Conservation (phyloP, 2,329 filamentous ascomycete genomes). For the Pyrenophora graminea region DNA sequence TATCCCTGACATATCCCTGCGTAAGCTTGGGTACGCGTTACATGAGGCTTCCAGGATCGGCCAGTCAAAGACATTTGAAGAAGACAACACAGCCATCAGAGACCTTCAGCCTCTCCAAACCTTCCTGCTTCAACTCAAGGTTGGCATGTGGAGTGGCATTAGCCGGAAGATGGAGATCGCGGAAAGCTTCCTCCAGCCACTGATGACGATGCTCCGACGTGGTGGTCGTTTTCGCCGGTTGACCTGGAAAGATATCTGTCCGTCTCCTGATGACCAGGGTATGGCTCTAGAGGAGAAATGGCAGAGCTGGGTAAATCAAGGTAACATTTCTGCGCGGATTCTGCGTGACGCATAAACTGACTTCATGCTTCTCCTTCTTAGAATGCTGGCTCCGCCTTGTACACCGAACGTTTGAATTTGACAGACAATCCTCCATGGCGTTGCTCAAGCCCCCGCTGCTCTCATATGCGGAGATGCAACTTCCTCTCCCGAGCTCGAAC, state of each 20-base stretch:
- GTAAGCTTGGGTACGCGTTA: slow-evolving; percentile 62
- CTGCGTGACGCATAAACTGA: no score
- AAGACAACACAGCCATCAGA: slow-evolving; percentile 56
- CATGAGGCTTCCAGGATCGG: slow-evolving; percentile 54
- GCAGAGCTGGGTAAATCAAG: slow-evolving; percentile 65
- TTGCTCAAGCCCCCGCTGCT: slow-evolving; percentile 67
- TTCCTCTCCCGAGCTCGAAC: slow-evolving; percentile 66
- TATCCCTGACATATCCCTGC: slow-evolving; percentile 60
- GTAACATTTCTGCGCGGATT: slow-evolving; percentile 58
- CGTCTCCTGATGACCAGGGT: slow-evolving; percentile 60
- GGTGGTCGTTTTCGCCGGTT: slow-evolving; percentile 63
- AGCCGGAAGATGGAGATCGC: slow-evolving; percentile 64
- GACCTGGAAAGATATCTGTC: slow-evolving; percentile 57
- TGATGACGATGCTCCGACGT: slow-evolving; percentile 61
- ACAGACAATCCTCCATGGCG: slow-evolving; percentile 70
- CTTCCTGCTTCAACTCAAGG: slow-evolving; percentile 55
- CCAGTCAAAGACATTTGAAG: slow-evolving; percentile 50
- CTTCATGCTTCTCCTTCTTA: no score
- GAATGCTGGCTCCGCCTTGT: slow-evolving; percentile 59
- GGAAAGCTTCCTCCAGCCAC: slow-evolving; percentile 60
- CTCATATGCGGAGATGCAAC: slow-evolving; percentile 69
- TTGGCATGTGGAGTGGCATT: slow-evolving; percentile 64
- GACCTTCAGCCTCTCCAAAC: slow-evolving; percentile 58
- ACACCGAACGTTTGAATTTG: slow-evolving; percentile 67
- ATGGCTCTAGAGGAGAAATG: slow-evolving; percentile 66